These are phyloP conservation scores for Phytophthora melonis DNA, from an alignment of 352 stramenopile species.

Conservation along the genomic window DNA sequence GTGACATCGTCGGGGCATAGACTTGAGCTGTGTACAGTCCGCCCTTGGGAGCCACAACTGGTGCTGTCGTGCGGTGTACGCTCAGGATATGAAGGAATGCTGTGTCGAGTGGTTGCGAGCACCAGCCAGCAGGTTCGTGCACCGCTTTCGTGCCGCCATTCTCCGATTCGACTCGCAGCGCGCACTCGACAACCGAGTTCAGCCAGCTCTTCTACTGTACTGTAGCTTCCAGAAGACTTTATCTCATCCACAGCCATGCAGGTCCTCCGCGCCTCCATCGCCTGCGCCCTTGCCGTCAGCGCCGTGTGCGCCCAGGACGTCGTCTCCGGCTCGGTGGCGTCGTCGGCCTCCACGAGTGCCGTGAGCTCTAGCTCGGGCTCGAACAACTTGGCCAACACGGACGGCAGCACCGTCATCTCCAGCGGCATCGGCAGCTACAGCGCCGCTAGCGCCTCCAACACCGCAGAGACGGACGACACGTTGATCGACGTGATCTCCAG, in stretches of 20 bases:
- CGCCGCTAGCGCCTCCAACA: not conserved
- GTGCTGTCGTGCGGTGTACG: constrained; percentile 27
- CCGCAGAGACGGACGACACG: constrained; percentile 22
- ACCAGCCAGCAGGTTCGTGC: not conserved
- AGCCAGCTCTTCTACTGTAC: constrained; percentile 2
- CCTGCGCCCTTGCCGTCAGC: constrained; percentile 30
- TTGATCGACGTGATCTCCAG: constrained; percentile 24
- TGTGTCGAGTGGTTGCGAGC: constrained; percentile 27
- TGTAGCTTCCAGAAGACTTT: constrained; percentile 24
- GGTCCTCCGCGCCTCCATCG: constrained; percentile 29
- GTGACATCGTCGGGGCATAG: constrained; percentile 19
- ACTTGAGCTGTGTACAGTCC: constrained; percentile 3
- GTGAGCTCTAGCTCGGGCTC: constrained; percentile 20
- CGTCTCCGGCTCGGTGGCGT: not conserved
- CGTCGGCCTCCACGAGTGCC: constrained; percentile 21
- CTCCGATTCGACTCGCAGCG: constrained; percentile 7
- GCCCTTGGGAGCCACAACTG: constrained; percentile 21
- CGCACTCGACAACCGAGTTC: constrained; percentile 23
- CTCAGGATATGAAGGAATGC: constrained; percentile 30
- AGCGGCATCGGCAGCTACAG: not conserved
- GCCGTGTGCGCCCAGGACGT: constrained; percentile 28
- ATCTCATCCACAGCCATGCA: constrained; percentile 27
- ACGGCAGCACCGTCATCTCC: not conserved
- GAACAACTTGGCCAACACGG: not conserved
- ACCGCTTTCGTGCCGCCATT: constrained; percentile 23